Evolutionary conservation across 495 filamentous ascomycete genomes (phyloP).

Genomic region (Apiosordaria backusii): DNA sequence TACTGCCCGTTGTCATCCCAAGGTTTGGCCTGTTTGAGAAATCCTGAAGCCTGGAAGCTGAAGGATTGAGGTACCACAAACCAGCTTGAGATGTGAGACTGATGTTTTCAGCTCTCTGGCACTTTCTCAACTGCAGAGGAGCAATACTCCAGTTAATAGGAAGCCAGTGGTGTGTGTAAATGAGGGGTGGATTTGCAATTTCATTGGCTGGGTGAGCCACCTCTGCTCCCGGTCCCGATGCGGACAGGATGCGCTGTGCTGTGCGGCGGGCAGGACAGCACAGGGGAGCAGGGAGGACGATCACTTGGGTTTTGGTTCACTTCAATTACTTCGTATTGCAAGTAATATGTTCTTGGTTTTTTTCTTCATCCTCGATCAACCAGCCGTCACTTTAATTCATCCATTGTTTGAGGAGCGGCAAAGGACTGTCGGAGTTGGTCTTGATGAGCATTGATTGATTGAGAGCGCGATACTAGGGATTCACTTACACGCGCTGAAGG

Average conservation of each 20-base stretch:
- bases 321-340: no score
- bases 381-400: background rate
- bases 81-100: background rate
- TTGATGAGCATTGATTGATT: background rate
- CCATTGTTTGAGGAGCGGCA: background rate
- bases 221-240: background rate
- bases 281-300: background rate
- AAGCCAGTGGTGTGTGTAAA: background rate
- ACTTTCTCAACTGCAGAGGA: no score
- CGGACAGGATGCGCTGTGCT: background rate
- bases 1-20: background rate
- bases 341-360: background rate
- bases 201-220: slow-evolving; percentile 2
- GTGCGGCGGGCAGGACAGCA: no score
- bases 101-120: background rate
- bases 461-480: no score
- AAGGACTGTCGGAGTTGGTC: no score
- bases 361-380: background rate
- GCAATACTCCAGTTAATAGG: no score
- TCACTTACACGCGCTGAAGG: background rate
- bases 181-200: background rate
- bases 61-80: background rate
- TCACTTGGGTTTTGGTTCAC: background rate
- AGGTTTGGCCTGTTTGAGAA: background rate
- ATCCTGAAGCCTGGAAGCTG: background rate